A percentile compares a stretch with the other conserved stretches of the same genome.
These are phyloP conservation scores for Leonotis leonurus DNA, from an alignment of 257 asterid species.

Conservation along the genomic window DNA sequence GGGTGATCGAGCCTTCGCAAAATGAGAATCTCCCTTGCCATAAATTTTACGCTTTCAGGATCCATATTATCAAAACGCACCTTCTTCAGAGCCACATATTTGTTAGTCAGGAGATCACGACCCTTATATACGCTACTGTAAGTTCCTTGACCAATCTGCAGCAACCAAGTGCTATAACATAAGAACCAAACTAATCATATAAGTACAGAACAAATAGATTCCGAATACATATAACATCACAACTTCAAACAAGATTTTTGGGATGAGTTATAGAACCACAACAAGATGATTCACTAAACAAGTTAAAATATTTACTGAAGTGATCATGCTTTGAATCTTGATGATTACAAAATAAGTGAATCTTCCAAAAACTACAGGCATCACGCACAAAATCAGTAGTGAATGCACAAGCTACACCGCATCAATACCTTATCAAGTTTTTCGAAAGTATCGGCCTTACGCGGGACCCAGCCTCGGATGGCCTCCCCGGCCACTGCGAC, in stretches of 20 bases:
- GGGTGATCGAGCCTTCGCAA: slow-evolving; percentile 89
- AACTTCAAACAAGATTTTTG: not conserved
- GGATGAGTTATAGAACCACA: no score
- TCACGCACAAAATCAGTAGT: not conserved
- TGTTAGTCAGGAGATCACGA: slow-evolving; percentile 52
- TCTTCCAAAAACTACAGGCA: not conserved
- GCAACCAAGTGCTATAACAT: slow-evolving; percentile 35
- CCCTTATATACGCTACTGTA: slow-evolving; percentile 88
- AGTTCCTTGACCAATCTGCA: slow-evolving; percentile 98
- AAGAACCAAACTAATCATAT: slow-evolving; percentile 29
- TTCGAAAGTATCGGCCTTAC: slow-evolving; percentile 78
- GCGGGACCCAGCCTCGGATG: slow-evolving; percentile 81
- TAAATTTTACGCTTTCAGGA: slow-evolving; percentile 81
- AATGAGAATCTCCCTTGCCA: slow-evolving; percentile 92
- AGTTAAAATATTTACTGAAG: not conserved
- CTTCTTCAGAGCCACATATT: slow-evolving; percentile 73
- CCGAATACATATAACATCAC: not conserved
- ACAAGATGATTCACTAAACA: not conserved
- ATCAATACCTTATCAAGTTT: slow-evolving; percentile 76
- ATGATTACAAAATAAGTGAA: not conserved
- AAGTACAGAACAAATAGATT: not conserved
- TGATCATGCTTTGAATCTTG: not conserved
- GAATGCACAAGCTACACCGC: not conserved
- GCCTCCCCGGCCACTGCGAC: slow-evolving; percentile 87
- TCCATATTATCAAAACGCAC: slow-evolving; percentile 88